These are phyloP conservation scores for Piper longum DNA, from an alignment of 164 flowering plant species.

Conservation along the genomic window DNA sequence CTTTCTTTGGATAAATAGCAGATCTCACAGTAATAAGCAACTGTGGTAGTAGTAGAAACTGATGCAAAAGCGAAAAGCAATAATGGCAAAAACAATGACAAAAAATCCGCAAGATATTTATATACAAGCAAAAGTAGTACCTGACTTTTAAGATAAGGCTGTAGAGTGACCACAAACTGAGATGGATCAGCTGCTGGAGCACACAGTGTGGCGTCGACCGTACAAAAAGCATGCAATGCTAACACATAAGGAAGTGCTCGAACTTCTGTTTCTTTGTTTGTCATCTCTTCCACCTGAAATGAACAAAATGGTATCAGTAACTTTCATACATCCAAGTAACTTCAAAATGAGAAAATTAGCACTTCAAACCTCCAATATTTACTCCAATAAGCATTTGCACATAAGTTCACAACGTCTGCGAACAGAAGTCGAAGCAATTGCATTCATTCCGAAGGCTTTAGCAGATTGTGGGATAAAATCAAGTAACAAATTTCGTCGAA, in stretches of 20 bases:
- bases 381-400: constrained; percentile 93
- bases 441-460: constrained; percentile 85
- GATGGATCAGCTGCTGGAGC: constrained; percentile 90
- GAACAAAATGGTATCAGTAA: background rate
- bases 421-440: constrained; percentile 58
- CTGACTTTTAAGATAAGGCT: constrained; percentile 94
- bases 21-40: too few relatives aligned
- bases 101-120: background rate
- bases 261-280: constrained; percentile 48
- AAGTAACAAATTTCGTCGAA: constrained; percentile 73
- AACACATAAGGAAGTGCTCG: constrained; percentile 72
- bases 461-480: constrained; percentile 90
- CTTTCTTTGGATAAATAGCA: too few relatives aligned
- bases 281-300: constrained; percentile 46
- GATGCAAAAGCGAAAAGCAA: background rate
- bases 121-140: constrained; percentile 14
- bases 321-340: background rate
- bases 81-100: background rate
- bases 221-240: constrained; percentile 84
- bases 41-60: too few relatives aligned
- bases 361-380: constrained; percentile 68
- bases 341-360: background rate
- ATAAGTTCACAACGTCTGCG: constrained; percentile 89
- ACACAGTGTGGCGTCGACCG: constrained; percentile 86
- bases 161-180: constrained; percentile 87